Evolutionary conservation across 148 eudicot species (phyloP).

Genomic region (Polygonum maritimum): DNA sequence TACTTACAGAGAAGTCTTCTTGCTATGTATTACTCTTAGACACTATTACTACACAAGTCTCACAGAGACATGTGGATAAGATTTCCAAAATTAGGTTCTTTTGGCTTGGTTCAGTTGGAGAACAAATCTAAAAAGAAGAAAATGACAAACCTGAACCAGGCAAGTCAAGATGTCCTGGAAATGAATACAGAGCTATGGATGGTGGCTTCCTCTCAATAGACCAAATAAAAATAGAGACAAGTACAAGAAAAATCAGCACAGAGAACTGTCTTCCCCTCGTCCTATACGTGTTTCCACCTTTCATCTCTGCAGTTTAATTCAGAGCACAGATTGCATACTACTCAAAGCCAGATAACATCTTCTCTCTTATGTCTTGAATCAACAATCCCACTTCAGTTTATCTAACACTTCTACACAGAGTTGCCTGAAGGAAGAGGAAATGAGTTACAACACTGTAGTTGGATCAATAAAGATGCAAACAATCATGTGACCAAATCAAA

Average conservation of each 20-base stretch:
- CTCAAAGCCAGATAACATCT: constrained; percentile 1
- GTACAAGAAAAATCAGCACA: constrained; percentile 37
- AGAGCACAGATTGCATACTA: background rate
- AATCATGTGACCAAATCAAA: background rate
- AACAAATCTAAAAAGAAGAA: background rate
- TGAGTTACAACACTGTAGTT: background rate
- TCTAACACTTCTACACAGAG: background rate
- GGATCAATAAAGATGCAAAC: background rate
- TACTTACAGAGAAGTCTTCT: background rate
- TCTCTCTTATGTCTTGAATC: background rate
- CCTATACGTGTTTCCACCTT: constrained; percentile 31
- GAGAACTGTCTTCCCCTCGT: constrained; percentile 45
- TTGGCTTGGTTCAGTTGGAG: background rate
- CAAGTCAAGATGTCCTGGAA: constrained; percentile 41
- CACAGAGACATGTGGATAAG: background rate
- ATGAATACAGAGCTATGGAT: constrained; percentile 16
- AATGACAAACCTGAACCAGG: constrained; percentile 41
- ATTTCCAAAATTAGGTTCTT: background rate
- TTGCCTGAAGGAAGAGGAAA: background rate
- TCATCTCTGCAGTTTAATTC: background rate
- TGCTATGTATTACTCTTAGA: background rate
- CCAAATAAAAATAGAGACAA: constrained; percentile 59
- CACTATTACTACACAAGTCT: background rate
- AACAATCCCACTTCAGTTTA: background rate
- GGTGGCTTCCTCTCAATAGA: constrained; percentile 56